These are phyloP conservation scores for Kalaharituber pfeilii DNA, from an alignment of 2,329 filamentous ascomycete species.

Conservation along the genomic window DNA sequence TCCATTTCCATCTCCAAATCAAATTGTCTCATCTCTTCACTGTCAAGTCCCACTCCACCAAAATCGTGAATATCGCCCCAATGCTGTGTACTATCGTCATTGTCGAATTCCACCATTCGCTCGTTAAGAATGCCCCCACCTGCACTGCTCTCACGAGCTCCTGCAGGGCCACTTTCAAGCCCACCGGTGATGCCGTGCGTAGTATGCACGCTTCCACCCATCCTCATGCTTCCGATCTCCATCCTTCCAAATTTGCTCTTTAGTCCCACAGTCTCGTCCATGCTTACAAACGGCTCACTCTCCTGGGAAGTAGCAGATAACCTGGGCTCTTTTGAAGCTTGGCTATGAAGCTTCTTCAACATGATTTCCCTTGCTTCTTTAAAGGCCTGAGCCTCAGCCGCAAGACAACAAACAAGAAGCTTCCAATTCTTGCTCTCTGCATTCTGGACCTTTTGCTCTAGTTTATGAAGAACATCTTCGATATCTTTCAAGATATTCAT, in stretches of 20 bases:
- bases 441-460: neutral
- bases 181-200: neutral
- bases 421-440: neutral
- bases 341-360: neutral
- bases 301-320: neutral
- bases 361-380: neutral
- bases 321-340: neutral
- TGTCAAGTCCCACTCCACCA: neutral
- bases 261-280: neutral
- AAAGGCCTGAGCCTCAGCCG: neutral
- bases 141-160: neutral
- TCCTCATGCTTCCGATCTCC: neutral
- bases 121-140: neutral
- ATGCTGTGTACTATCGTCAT: neutral
- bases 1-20: neutral
- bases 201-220: neutral
- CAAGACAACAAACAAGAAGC: neutral
- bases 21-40: neutral
- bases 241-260: slow-evolving; percentile 1
- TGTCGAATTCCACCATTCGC: neutral
- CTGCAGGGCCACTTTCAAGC: neutral
- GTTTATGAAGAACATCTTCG: neutral
- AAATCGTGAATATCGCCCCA: neutral
- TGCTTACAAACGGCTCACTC: neutral
- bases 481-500: neutral